phyloP scores from a whole-genome alignment of 129 eudicot genomes.

The Artemisia argyi region DNA sequence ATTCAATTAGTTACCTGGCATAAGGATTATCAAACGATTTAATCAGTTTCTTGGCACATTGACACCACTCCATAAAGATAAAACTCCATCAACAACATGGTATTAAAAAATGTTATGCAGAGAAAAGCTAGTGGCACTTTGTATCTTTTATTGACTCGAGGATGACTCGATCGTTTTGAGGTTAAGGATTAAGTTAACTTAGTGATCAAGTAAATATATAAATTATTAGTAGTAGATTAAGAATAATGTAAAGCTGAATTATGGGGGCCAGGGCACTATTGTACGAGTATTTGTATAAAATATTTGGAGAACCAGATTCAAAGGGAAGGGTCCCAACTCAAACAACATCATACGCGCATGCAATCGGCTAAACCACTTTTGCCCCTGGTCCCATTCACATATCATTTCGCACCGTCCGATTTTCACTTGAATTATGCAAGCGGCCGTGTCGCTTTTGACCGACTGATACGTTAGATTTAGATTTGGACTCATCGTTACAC shows the following conservation, averaged over 20 bases:
- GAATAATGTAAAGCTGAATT: not conserved
- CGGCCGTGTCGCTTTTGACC: not conserved
- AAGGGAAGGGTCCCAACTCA: slow-evolving; percentile 21
- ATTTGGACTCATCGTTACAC: too few relatives aligned
- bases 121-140: too few relatives aligned
- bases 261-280: slow-evolving; percentile 14
- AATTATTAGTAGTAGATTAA: not conserved
- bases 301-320: slow-evolving; percentile 19
- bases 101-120: too few relatives aligned
- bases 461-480: not conserved
- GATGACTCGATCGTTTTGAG: not conserved
- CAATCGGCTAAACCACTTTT: slow-evolving; percentile 11
- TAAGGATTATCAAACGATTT: too few relatives aligned
- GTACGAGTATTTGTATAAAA: not conserved
- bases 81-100: too few relatives aligned
- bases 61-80: too few relatives aligned
- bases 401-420: slow-evolving; percentile 12
- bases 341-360: slow-evolving; percentile 39
- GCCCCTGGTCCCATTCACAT: slow-evolving; percentile 4
- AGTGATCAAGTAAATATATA: not conserved
- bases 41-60: too few relatives aligned
- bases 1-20: too few relatives aligned
- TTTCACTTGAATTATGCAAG: not conserved
- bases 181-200: slow-evolving; percentile 12
- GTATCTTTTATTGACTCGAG: not conserved